Base-by-base conservation (phyloP, 1,284 basidiomycete species). In the Fistulina hepatica region DNA sequence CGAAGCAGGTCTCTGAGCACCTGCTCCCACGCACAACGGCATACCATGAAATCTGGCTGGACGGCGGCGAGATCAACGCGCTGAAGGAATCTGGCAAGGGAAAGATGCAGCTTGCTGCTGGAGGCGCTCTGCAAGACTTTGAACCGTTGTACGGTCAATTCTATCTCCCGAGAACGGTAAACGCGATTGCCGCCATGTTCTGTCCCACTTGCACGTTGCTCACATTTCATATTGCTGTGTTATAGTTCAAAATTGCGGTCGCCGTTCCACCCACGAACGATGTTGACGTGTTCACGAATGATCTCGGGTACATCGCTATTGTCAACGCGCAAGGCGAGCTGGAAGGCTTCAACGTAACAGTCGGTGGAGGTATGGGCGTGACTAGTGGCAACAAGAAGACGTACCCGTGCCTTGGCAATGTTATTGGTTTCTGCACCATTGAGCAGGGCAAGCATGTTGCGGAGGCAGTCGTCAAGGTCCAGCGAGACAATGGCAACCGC, bases 361-460 rank as follows among this genome's bases (percentile, higher is more conserved):
- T 85, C 32, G 91, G 94, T 50, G 94, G 94, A 54, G 95, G 94
- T 42, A 99, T 99, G 94, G 94, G 94, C 61, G 94, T 98, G 33
- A 97, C 94, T 1, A 93, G 97, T 57, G 91, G 88, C 37, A 95
- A 91, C 73, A 98, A 97, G 71, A 93, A 94, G 69, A 99, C 94
- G 0, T 98, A 98, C 60, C 95, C 95, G 32, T 81, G 95, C 44
- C 62, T 84, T 28, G 92, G 78, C 34, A 81, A 81, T 52, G 66
- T 97, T 20, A 76, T 99, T 47, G 95, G 94, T 39, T 99, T 97
- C 68, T 90, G 91, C 52, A 86, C 81, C 1, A 68, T 79, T 11
- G 90, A 94, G 45, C 82, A 98, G 57, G 91, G 85, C 36, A 73
- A 75, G 52, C 69, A 80, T 42, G 83, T 93, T 6, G 91, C 91